A percentile compares a stretch with the other conserved stretches of the same genome.
Conservation (phyloP, 352 stramenopile genomes). For the Phytopythium chamaehyphon region DNA sequence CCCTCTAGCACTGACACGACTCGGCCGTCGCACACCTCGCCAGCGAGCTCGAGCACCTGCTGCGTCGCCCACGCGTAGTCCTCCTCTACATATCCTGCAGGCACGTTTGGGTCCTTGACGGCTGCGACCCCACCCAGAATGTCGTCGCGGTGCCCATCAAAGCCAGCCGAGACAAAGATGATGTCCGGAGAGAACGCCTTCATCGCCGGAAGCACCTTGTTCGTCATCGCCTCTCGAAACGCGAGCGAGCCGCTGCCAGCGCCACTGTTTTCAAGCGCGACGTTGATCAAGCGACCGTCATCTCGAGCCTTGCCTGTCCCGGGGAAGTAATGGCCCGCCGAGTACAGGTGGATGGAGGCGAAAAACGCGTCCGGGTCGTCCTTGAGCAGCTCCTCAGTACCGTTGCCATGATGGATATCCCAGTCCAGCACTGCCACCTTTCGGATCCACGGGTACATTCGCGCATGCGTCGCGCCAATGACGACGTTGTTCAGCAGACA, state of each 20-base stretch:
- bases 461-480: constrained; percentile 97
- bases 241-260: constrained; percentile 56
- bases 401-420: constrained; percentile 99
- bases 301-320: constrained; percentile 63
- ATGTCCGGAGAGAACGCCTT: constrained; percentile 69
- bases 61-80: constrained; percentile 81
- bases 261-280: constrained; percentile 72
- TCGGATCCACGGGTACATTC: constrained; percentile 86
- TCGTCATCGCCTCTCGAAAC: constrained; percentile 55
- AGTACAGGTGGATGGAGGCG: constrained; percentile 80
- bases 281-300: constrained; percentile 64
- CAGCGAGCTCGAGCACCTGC: constrained; percentile 70
- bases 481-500: constrained; percentile 99
- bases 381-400: constrained; percentile 91
- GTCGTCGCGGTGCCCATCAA: constrained; percentile 84
- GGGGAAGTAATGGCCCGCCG: constrained; percentile 69
- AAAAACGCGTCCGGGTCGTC: constrained; percentile 84
- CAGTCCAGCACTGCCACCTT: constrained; percentile 98
- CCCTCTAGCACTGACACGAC: constrained; percentile 86
- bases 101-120: constrained; percentile 72
- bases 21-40: constrained; percentile 72
- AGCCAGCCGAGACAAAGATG: constrained; percentile 88
- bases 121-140: constrained; percentile 74
- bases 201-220: constrained; percentile 76
- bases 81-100: constrained; percentile 76